Base-by-base conservation (phyloP, 2,329 filamentous ascomycete species). In the Diaporthe vexans region DNA sequence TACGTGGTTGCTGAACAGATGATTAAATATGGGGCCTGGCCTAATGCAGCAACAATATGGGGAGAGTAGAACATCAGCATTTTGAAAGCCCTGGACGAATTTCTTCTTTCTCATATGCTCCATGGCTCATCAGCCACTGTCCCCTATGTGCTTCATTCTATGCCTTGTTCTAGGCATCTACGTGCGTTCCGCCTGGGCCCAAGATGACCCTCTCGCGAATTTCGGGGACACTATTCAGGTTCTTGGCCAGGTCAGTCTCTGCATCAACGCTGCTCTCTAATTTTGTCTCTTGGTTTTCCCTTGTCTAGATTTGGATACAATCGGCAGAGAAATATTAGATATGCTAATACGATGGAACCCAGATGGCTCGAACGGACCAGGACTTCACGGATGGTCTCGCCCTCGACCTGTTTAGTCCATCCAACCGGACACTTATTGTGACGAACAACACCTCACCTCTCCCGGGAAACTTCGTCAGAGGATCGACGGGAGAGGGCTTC, bases 331-430 rank as follows among this genome's bases (percentile, higher is more conserved):
- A 11, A 13, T 33, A 24, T 0, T 15, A 67, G 9, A 13, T 7
- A 40, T 52, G 11, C 46, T 67, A 21, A 67, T 13, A 8, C 40
- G 5, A 17, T 21, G 33, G 0, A 6, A 37, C 2, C 26, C 33
- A 67, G 63, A 67, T 67, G 63, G 63, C 46, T 37, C 46, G 63
- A 35, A 67, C 63, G 10, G 63, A 67, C 13, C 63, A 67, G 17
- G 63, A 67, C n/a, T 67, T 67, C 15, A 52, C 21, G 17, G 63
- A 67, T 10, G 63, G 63, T 21, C 63, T 67, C 4, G 63, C 63
- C 7, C 63, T 67, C 17, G 63, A 67, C 6, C 9, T 67, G 29
- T 67, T 67, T 46, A 52, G 46, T 4, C 61, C 63, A 15, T 37
- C 33, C 33, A 68, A 68, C 15, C 63, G 63, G 7, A 68, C 63